phyloP scores from a whole-genome alignment of 2,329 filamentous ascomycete genomes.

The Didymella lethalis region DNA sequence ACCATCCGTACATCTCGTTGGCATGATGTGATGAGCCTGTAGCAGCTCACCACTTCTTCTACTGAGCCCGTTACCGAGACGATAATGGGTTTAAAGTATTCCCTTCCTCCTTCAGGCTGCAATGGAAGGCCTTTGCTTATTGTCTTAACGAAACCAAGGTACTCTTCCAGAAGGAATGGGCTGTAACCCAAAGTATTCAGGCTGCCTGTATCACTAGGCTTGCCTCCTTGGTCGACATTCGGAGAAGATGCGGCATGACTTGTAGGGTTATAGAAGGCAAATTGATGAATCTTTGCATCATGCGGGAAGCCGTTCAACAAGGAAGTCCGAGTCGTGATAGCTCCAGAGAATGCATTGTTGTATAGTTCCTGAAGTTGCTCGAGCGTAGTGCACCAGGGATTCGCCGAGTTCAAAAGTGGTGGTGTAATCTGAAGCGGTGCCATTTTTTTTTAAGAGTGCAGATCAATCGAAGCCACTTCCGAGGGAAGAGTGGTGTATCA shows the following conservation, averaged over 20 bases:
- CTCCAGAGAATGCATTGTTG: slow-evolving; percentile 69
- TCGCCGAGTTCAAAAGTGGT: slow-evolving; percentile 76
- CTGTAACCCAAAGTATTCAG: slow-evolving; percentile 80
- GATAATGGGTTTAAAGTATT: slow-evolving; percentile 67
- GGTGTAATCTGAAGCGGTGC: slow-evolving; percentile 63
- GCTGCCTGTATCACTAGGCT: slow-evolving; percentile 41
- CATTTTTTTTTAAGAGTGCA: slow-evolving; percentile 22
- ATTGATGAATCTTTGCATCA: slow-evolving; percentile 67
- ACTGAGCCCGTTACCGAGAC: slow-evolving; percentile 74
- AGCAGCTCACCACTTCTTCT: slow-evolving; percentile 65
- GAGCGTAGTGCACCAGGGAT: slow-evolving; percentile 75
- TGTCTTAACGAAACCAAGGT: slow-evolving; percentile 63
- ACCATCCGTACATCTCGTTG: slow-evolving; percentile 52
- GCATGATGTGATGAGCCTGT: slow-evolving; percentile 56
- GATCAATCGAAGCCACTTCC: neutral
- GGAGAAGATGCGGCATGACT: slow-evolving; percentile 40
- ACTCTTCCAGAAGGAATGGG: slow-evolving; percentile 66
- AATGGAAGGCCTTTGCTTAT: slow-evolving; percentile 51
- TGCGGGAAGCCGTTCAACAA: slow-evolving; percentile 71
- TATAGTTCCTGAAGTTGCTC: slow-evolving; percentile 70
- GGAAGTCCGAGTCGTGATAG: slow-evolving; percentile 76
- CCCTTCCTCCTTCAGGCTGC: neutral
- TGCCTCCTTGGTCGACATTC: slow-evolving; percentile 28
- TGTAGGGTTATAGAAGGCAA: slow-evolving; percentile 67
- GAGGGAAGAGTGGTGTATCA: neutral